phyloP scores from a whole-genome alignment of 495 filamentous ascomycete species.

The Ramalina peruviana region DNA sequence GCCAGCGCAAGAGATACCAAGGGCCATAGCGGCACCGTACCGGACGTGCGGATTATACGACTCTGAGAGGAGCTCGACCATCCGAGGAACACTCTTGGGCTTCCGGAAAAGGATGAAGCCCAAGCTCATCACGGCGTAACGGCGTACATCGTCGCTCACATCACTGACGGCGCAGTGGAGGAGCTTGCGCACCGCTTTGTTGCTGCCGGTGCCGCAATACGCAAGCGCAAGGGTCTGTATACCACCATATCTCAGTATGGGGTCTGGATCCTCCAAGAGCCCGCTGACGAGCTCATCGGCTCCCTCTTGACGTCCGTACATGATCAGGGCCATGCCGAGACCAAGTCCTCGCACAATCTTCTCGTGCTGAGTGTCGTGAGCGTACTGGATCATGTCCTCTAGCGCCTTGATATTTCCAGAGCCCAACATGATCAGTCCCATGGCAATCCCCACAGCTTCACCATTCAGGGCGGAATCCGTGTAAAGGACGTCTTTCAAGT shows the following conservation, averaged over 20 bases:
- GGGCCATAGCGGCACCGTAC: slow-evolving; percentile 95
- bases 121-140: slow-evolving; percentile 94
- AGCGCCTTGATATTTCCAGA: slow-evolving; percentile 83
- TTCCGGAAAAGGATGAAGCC: slow-evolving; percentile 99
- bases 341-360: slow-evolving; percentile 95
- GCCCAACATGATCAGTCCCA: slow-evolving; percentile 95
- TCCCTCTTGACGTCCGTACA: slow-evolving; percentile 90
- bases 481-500: slow-evolving; percentile 74
- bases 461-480: slow-evolving; percentile 90
- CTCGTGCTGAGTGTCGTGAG: slow-evolving; percentile 95
- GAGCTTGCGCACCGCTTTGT: slow-evolving; percentile 96
- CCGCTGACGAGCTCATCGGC: slow-evolving; percentile 91
- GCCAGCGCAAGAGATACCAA: slow-evolving; percentile 95
- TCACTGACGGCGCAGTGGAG: slow-evolving; percentile 96
- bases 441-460: slow-evolving; percentile 87
- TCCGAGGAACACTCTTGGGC: slow-evolving; percentile 89
- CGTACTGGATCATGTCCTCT: slow-evolving; percentile 92
- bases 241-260: slow-evolving; percentile 87
- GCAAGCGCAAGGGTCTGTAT: slow-evolving; percentile 98
- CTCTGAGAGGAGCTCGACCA: slow-evolving; percentile 97
- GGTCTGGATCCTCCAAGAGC: slow-evolving; percentile 84
- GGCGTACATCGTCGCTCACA: slow-evolving; percentile 93
- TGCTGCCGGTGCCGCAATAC: slow-evolving; percentile 93
- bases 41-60: slow-evolving; percentile 98
- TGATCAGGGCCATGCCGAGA: slow-evolving; percentile 94